Conservation (phyloP, 2,329 filamentous ascomycete species). For the Atkinsonella hypoxylon region DNA sequence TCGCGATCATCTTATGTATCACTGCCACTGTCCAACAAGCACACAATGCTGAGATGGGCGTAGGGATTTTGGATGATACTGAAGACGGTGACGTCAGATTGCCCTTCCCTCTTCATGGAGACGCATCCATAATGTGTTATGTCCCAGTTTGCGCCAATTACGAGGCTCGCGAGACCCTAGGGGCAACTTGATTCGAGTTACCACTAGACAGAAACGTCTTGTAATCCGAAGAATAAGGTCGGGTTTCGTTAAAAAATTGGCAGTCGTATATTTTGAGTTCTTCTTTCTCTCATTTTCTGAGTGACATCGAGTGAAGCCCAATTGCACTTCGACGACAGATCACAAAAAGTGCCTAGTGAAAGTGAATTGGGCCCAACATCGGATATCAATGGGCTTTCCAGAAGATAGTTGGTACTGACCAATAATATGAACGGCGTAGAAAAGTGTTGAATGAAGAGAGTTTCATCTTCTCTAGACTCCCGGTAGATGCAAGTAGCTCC, state of each 20-base stretch:
- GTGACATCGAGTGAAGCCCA: background rate
- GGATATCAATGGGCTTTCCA: background rate
- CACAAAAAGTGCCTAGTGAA: background rate
- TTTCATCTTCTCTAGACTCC: slow-evolving; percentile 18
- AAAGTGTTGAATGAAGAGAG: background rate
- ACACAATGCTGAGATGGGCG: background rate
- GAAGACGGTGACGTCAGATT: background rate
- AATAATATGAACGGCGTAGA: background rate
- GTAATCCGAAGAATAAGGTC: no score
- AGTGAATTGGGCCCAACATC: background rate
- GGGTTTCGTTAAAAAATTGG: background rate
- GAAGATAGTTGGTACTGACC: background rate
- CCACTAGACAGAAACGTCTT: background rate
- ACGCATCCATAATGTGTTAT: background rate
- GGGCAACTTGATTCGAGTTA: background rate
- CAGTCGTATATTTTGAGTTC: background rate
- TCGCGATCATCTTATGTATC: background rate
- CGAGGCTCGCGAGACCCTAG: background rate
- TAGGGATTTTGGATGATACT: background rate
- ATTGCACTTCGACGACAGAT: background rate
- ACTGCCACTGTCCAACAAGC: background rate
- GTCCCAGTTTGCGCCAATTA: background rate
- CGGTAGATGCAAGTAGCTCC: slow-evolving; percentile 25
- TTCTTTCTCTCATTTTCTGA: background rate
- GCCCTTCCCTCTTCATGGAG: background rate